Evolutionary conservation across 2,329 filamentous ascomycete species (phyloP).

Genomic region (Acrocalymma vagum): DNA sequence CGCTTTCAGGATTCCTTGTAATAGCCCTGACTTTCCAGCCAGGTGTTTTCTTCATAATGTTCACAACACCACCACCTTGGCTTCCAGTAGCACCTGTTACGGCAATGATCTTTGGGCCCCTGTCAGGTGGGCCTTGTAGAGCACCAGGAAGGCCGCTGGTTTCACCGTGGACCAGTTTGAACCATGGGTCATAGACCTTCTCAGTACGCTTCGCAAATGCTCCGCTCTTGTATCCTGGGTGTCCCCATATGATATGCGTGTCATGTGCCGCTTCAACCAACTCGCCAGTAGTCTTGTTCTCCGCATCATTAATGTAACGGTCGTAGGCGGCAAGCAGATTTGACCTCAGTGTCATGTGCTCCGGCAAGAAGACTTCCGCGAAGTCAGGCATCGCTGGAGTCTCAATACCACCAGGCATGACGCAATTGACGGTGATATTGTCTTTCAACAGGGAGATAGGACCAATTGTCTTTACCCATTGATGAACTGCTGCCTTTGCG

Average conservation of each 20-base stretch:
- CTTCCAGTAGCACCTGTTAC: conserved; percentile 39
- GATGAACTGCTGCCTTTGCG: conserved; percentile 57
- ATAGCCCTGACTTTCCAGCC: conserved; percentile 34
- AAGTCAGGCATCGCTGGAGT: conserved; percentile 53
- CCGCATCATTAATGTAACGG: conserved; percentile 52
- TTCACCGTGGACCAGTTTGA: conserved; percentile 55
- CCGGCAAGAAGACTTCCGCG: conserved; percentile 29
- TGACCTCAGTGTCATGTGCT: conserved; percentile 47
- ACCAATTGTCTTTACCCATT: conserved; percentile 35
- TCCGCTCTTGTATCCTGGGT: conserved; percentile 52
- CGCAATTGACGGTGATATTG: conserved; percentile 58
- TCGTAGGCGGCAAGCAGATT: conserved; percentile 57
- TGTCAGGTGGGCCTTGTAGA: conserved; percentile 29
- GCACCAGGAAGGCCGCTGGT: conserved; percentile 51
- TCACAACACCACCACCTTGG: conserved; percentile 35
- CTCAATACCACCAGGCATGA: conserved; percentile 58
- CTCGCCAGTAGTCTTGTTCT: conserved; percentile 50
- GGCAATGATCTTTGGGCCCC: conserved; percentile 28
- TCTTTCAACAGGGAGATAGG: conserved; percentile 48
- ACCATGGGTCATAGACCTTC: conserved; percentile 59
- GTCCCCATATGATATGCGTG: conserved; percentile 44
- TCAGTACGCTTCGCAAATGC: conserved; percentile 50
- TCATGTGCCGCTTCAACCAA: conserved; percentile 55
- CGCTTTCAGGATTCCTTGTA: conserved; percentile 26
- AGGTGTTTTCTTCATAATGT: conserved; percentile 29